Percentiles rank a stretch among this genome's conserved stretches.
These are phyloP conservation scores for Dovyalis caffra DNA, from an alignment of 345 rosid species.

Conservation along the genomic window DNA sequence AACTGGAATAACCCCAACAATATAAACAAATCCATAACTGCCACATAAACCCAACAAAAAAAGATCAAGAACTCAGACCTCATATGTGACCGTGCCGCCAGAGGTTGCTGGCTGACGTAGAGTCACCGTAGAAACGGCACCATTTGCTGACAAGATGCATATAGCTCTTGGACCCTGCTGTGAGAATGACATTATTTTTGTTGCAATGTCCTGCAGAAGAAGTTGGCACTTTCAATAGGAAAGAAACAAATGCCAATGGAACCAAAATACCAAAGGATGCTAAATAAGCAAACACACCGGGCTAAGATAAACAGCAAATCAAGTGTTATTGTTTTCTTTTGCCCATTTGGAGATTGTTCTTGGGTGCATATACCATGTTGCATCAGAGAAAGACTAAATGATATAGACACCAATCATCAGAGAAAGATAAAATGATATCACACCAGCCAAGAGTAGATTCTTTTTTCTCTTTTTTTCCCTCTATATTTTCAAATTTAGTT, in stretches of 20 bases:
- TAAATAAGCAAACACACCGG: background rate
- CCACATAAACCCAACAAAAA: background rate
- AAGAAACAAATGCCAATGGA: background rate
- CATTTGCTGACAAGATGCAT: conserved; percentile 85
- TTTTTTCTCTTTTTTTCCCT: background rate
- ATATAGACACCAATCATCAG: background rate
- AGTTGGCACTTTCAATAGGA: conserved; percentile 8
- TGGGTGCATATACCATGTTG: background rate
- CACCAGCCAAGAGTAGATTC: background rate
- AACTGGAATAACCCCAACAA: too few species aligned
- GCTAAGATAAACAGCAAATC: background rate
- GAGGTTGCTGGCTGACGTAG: conserved; percentile 78
- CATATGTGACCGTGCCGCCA: conserved; percentile 77
- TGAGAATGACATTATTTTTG: conserved; percentile 72
- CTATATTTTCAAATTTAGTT: background rate
- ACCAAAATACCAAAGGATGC: background rate
- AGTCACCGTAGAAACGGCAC: conserved; percentile 85
- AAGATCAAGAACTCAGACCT: conserved; percentile 49
- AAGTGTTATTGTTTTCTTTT: background rate
- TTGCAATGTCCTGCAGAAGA: conserved; percentile 66
- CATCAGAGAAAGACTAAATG: background rate
- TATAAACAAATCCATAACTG: background rate
- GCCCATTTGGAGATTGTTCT: background rate
- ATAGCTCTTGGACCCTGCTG: conserved; percentile 87
- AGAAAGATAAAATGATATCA: background rate